A percentile compares a stretch with the other conserved stretches of the same genome.
phyloP scores from a whole-genome alignment of 805 yeast genomes.

The Nakazawaea ernobii region DNA sequence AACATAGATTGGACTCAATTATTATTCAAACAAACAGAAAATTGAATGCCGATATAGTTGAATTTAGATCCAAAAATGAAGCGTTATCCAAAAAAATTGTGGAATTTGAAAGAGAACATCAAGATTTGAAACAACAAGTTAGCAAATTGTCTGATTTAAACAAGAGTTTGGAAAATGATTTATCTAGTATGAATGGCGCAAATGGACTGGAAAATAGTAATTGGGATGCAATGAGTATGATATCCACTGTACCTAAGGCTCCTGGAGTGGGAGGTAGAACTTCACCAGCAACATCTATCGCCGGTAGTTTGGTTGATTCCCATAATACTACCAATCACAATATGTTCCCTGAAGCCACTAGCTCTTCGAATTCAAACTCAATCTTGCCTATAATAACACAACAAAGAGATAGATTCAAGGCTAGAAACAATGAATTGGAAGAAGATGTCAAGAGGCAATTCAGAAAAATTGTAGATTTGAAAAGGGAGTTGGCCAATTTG shows the following conservation, averaged over 20 bases:
- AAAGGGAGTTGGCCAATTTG: slow-evolving; percentile 55
- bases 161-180: slow-evolving; percentile 66
- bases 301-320: slow-evolving; percentile 28
- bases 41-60: slow-evolving; percentile 64
- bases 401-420: slow-evolving; percentile 89
- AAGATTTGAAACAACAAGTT: slow-evolving; percentile 30
- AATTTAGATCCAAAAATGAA: slow-evolving; percentile 54
- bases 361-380: slow-evolving; percentile 29
- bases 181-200: slow-evolving; percentile 48
- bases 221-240: slow-evolving; percentile 61
- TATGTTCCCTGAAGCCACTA: not conserved
- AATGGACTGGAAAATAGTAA: slow-evolving; percentile 29
- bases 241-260: slow-evolving; percentile 50
- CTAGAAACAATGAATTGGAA: slow-evolving; percentile 78
- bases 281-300: slow-evolving; percentile 49
- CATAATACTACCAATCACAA: not conserved
- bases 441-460: slow-evolving; percentile 64
- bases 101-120: slow-evolving; percentile 32
- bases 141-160: slow-evolving; percentile 41
- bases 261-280: slow-evolving; percentile 27
- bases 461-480: slow-evolving; percentile 49
- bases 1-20: slow-evolving; percentile 46
- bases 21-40: slow-evolving; percentile 67
- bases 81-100: slow-evolving; percentile 35
- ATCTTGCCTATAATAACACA: slow-evolving; percentile 85